A percentile compares a stretch with the other conserved stretches of the same genome.
phyloP scores from a whole-genome alignment of 257 asterid genomes.

The Forsythia viridissima region DNA sequence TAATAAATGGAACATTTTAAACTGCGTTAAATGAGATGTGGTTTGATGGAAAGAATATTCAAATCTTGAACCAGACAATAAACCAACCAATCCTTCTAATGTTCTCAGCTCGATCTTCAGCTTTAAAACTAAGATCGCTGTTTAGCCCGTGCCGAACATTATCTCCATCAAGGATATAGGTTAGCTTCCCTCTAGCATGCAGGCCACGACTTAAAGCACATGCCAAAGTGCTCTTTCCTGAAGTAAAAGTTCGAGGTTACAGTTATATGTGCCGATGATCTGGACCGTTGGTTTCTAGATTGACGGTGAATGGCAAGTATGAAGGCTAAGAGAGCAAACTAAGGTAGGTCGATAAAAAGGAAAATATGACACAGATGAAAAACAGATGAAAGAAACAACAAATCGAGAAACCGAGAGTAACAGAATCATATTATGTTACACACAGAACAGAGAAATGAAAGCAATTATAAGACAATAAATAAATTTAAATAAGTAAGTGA shows the following conservation, averaged over 20 bases:
- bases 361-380: not conserved
- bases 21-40: not conserved
- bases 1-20: conserved; percentile 1
- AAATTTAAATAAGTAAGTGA: not conserved
- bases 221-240: conserved; percentile 98
- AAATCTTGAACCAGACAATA: conserved; percentile 13
- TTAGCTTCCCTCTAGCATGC: conserved; percentile 87
- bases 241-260: conserved; percentile 26
- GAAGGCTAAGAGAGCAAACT: conserved; percentile 10
- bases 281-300: not conserved
- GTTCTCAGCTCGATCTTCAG: conserved; percentile 95
- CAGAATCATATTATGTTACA: not conserved
- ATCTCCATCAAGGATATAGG: conserved; percentile 95
- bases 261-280: conserved; percentile 10
- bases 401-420: not conserved
- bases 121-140: conserved; percentile 79
- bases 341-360: not conserved
- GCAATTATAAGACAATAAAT: not conserved
- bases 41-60: conserved; percentile 1
- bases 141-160: conserved; percentile 96
- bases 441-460: not conserved
- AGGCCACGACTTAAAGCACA: conserved; percentile 78
- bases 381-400: not conserved
- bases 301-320: not conserved
- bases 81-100: conserved; percentile 89